Percentiles rank a stretch among this genome's conserved stretches.
Evolutionary conservation across 305 asterid species (phyloP).

Genomic region (Plantago lanceolata): DNA sequence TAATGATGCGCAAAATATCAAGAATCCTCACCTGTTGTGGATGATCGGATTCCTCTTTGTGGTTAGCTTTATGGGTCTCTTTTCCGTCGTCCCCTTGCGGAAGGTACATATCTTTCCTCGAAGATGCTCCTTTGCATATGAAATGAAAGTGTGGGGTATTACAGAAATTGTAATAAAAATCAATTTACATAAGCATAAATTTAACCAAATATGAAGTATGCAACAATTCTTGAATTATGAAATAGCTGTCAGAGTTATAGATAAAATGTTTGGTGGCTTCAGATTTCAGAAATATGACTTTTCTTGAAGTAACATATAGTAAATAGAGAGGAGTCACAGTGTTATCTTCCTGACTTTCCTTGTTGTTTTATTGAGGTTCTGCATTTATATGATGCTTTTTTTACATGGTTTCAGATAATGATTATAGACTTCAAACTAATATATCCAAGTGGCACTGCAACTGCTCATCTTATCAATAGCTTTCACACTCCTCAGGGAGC

Average conservation of each 20-base stretch:
- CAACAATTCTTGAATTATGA: not conserved
- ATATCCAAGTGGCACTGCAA: slow-evolving; percentile 96
- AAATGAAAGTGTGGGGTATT: not conserved
- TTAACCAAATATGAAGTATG: not conserved
- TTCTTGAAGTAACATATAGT: not conserved
- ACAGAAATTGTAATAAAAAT: not conserved
- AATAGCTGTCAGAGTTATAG: too few species aligned
- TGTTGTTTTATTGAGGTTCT: not conserved
- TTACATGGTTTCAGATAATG: slow-evolving; percentile 58
- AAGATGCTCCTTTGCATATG: not conserved
- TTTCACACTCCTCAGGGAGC: slow-evolving; percentile 96
- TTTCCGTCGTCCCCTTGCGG: slow-evolving; percentile 88
- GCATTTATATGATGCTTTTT: slow-evolving; percentile 19
- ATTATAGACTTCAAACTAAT: slow-evolving; percentile 75
- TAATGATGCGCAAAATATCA: slow-evolving; percentile 38
- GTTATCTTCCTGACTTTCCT: not conserved
- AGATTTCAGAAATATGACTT: not conserved
- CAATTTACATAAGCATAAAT: not conserved
- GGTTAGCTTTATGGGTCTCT: slow-evolving; percentile 91
- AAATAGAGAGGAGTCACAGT: not conserved
- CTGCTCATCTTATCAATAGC: slow-evolving; percentile 91
- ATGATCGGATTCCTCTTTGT: slow-evolving; percentile 87
- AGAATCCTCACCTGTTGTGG: slow-evolving; percentile 71
- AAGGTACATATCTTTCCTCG: slow-evolving; percentile 47
- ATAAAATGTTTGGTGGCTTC: not conserved